Base-by-base conservation (phyloP, 1,139 yeast species). In the Candida tetrigidarum region DNA sequence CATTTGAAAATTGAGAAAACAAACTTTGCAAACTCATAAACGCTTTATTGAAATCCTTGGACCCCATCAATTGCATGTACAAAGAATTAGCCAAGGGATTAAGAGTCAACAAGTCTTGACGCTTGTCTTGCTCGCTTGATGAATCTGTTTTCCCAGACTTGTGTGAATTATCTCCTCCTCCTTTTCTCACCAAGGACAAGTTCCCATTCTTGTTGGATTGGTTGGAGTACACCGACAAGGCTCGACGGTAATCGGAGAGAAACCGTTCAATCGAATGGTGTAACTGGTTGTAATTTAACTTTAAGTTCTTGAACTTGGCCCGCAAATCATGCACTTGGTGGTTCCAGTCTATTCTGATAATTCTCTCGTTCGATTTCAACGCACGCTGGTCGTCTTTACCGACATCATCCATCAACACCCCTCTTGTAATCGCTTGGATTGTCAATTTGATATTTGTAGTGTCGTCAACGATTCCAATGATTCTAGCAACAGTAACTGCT, bases 1-100 rank as follows among this genome's bases (percentile, higher is more conserved):
- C 61, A 34, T 60, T 60, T 2, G 66, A 54, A 32, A 61, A 58
- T 33, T 61, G 59, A 15, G 59, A 54, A 47, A 57, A 60, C 20
- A 76, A 54, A 50, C 65, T 64, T 51, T 67, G 70, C 50, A 75
- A 62, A 37, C 71, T 65, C 10, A 57, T 45, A 49, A 69, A 73
- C 1, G 80, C 79, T 45, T 69, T 71, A 16, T 65, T 59, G 45
- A 73, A 73, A 48, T 75, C 79, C 47, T 69, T 72, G 18, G 78
- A 69, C 1, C 77, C 77, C 1, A 73, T 71, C 50, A 74, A 70
- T 54, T 83, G 87, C 37, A 79, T 59, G 53, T 71, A 78, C n/a
- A 84, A 65, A 0, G 84, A 74, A 51, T 78, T 79, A 0, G 89
- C 83, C 43, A 84, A 61, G 0, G 91, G 92, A 15, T 84, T 78